Evolutionary conservation across 208 protist genomes (phyloP), one percentile per base, ranked within the genome.

Genomic region (Angomonas ambiguus): DNA sequence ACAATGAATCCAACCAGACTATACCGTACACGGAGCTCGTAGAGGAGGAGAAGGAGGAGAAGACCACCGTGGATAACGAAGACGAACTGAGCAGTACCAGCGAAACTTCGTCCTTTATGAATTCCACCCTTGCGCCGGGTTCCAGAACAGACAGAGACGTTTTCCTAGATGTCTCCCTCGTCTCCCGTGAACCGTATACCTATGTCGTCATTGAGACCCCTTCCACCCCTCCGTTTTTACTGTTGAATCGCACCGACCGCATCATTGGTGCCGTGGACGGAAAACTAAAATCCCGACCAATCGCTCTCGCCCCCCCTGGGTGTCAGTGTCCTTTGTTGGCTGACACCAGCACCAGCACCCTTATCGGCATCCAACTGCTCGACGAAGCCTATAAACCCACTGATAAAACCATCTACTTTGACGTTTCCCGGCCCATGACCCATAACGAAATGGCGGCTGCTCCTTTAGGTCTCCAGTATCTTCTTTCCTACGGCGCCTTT

Each of bases 141-240:
- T 8, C 8, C 4, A 53, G 24, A 24, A 48, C 33, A 16, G 53
- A 79, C 2, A 60, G 74, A 0, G 84, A 90, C 61, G 72, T 77
- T 22, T 83, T 85, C 41, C 56, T 92, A 25, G 87, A 96, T 25
- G 80, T 87, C 22, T 86, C 83, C 1, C 66, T 96, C 16, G 73
- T 82, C 11, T 71, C 76, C 20, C 66, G 77, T 2, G 84, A 76
- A 20, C 68, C 87, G 42, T 93, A 93, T 77, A 96, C 91, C 1
- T 96, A 87, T 69, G 72, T 96, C 0, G 80, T 86, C 13, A 31
- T 96, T 25, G 83, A 94, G 65, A 74, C 79, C 38, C 76, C 79
- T n/a, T 58, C 24, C 49, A 72, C 79, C 10, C 59, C 71, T 32
- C 86, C 91, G n/a, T 92, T 79, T 65, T 61, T 92, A 10, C 33